phyloP scores from a whole-genome alignment of 805 yeast genomes.

The Zygosaccharomyces bailii region DNA sequence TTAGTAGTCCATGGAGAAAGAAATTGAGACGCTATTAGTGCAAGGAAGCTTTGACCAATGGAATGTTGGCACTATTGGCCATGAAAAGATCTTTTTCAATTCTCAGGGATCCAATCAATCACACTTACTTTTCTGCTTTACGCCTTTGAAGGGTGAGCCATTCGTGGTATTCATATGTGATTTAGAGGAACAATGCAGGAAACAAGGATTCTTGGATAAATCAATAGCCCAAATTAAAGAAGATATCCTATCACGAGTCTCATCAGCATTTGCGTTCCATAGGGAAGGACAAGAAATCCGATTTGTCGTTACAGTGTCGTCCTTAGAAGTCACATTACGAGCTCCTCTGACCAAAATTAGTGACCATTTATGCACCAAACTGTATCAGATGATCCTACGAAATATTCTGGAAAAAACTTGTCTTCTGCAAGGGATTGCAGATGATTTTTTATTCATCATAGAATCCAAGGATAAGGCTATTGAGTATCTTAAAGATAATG shows the following conservation, averaged over 20 bases:
- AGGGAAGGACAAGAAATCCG: neutral
- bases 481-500: constrained; percentile 29
- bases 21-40: neutral
- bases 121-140: constrained; percentile 9
- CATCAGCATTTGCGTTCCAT: constrained; percentile 6
- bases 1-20: neutral
- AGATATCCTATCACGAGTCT: constrained; percentile 1
- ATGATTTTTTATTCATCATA: constrained; percentile 18
- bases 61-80: constrained; percentile 7
- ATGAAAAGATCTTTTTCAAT: constrained; percentile 8
- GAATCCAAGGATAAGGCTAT: constrained; percentile 35
- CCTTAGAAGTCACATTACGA: constrained; percentile 5
- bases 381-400: constrained; percentile 9
- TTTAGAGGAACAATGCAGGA: constrained; percentile 14
- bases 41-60: constrained; percentile 3
- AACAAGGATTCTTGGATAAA: constrained; percentile 20
- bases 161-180: constrained; percentile 9
- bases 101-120: constrained; percentile 3
- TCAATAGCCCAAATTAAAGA: constrained; percentile 11
- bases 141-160: constrained; percentile 11
- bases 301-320: constrained; percentile 10
- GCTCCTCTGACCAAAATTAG: neutral
- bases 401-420: constrained; percentile 7
- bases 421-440: constrained; percentile 4
- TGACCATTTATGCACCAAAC: neutral